Conservation (phyloP, 345 rosid genomes). For the Xanthoceras sorbifolium region DNA sequence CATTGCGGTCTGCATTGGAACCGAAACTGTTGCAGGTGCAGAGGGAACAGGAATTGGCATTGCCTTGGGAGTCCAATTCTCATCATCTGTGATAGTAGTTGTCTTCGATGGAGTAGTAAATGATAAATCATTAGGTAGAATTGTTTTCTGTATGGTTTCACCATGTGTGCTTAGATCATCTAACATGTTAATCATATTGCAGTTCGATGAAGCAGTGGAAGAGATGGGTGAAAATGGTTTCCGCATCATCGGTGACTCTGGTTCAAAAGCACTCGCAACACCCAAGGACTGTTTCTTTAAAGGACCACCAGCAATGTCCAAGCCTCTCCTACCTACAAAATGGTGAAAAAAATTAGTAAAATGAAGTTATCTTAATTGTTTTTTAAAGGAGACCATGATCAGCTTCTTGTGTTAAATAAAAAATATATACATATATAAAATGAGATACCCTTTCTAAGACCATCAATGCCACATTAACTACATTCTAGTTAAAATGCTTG, state of each 20-base stretch:
- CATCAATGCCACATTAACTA: too few species aligned
- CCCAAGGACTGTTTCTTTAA: conserved; percentile 60
- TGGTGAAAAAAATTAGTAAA: neutral
- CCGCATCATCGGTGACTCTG: conserved; percentile 69
- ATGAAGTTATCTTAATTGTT: neutral
- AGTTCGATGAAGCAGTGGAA: conserved; percentile 50
- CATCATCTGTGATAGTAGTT: conserved; percentile 53
- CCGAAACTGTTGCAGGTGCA: conserved; percentile 69
- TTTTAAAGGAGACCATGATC: too few species aligned
- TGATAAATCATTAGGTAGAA: conserved; percentile 29
- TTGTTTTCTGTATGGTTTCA: conserved; percentile 38
- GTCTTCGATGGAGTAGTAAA: conserved; percentile 60
- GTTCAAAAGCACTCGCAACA: conserved; percentile 40
- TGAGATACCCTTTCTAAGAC: too few species aligned
- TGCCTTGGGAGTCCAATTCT: conserved; percentile 63
- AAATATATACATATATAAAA: too few species aligned
- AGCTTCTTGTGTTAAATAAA: too few species aligned
- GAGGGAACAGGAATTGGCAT: conserved; percentile 54
- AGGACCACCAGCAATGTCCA: conserved; percentile 69
- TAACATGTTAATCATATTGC: conserved; percentile 36
- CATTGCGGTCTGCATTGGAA: conserved; percentile 73
- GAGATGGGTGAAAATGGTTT: conserved; percentile 90
- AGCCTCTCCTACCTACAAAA: conserved; percentile 62
- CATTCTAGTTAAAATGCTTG: too few species aligned
- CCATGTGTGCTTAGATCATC: conserved; percentile 25